Evolutionary conservation across 2,329 filamentous ascomycete species (phyloP).

Genomic region (Colletotrichum liriopes): DNA sequence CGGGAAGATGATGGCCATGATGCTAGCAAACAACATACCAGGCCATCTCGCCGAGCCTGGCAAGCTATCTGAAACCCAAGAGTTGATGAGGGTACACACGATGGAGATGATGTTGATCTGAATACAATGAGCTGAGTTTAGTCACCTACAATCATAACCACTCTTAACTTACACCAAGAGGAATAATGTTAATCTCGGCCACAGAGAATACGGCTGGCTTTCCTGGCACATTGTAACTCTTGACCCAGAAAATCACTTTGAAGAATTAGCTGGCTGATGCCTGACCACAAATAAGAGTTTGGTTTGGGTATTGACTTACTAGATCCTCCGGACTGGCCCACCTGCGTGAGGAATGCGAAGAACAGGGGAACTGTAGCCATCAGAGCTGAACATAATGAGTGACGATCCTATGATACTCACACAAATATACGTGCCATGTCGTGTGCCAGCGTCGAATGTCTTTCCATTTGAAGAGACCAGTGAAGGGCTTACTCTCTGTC

Average conservation of each 20-base stretch:
- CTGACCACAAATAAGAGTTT: too few relatives aligned
- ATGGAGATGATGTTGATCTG: conserved; percentile 48
- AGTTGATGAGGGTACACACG: conserved; percentile 45
- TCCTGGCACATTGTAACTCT: conserved; percentile 47
- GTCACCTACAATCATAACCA: background rate
- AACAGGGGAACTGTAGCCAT: conserved; percentile 44
- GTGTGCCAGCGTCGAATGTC: conserved; percentile 50
- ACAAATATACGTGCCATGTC: conserved; percentile 50
- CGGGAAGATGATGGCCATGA: conserved; percentile 48
- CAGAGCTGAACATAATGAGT: background rate
- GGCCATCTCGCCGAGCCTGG: conserved; percentile 47
- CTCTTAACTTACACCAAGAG: conserved; percentile 45
- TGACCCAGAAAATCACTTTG: conserved; percentile 50
- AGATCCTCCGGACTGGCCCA: conserved; percentile 46
- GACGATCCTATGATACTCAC: conserved; percentile 26
- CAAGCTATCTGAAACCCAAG: conserved; percentile 48
- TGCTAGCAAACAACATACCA: conserved; percentile 47
- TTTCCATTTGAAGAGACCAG: conserved; percentile 50
- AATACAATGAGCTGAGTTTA: background rate
- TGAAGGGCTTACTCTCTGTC: conserved; percentile 45
- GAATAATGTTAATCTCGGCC: conserved; percentile 49
- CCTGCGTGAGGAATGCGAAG: conserved; percentile 46
- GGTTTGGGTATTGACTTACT: conserved; percentile 38
- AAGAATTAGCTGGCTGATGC: background rate
- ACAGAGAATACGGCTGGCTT: conserved; percentile 45